Evolutionary conservation across 2,329 filamentous ascomycete species (phyloP).

Genomic region (Boeremia lycopersici): DNA sequence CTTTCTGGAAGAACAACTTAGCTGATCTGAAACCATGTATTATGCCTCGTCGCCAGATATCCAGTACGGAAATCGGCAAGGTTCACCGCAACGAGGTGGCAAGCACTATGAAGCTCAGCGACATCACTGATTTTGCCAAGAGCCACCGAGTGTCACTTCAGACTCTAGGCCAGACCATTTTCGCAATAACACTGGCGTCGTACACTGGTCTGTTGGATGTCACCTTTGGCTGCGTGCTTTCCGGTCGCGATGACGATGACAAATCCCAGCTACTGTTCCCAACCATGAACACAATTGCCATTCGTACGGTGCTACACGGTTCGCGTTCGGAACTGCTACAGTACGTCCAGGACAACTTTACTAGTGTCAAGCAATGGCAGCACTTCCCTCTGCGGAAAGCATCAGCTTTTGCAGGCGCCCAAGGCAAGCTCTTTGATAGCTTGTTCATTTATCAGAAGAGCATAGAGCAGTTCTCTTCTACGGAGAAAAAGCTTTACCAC

Average conservation of each 20-base stretch:
- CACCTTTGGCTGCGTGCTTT: constrained; percentile 81
- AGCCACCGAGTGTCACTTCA: constrained; percentile 73
- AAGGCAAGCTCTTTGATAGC: constrained; percentile 64
- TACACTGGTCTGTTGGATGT: constrained; percentile 71
- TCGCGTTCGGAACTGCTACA: constrained; percentile 67
- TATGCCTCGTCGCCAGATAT: constrained; percentile 44
- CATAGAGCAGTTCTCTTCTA: constrained; percentile 52
- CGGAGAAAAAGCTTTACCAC: constrained; percentile 59
- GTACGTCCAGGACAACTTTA: constrained; percentile 75
- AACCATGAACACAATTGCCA: constrained; percentile 86
- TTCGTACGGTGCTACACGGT: constrained; percentile 76
- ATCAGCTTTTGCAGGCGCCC: constrained; percentile 57
- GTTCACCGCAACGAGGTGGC: constrained; percentile 54
- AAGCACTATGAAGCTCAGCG: constrained; percentile 51
- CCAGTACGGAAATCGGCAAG: constrained; percentile 12
- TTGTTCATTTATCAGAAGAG: constrained; percentile 69
- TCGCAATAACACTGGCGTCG: constrained; percentile 72
- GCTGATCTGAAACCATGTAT: constrained; percentile 53
- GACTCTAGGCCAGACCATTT: constrained; percentile 75
- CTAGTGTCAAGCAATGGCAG: constrained; percentile 71
- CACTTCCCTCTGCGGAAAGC: constrained; percentile 77
- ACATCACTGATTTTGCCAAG: constrained; percentile 67
- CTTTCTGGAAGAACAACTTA: constrained; percentile 77
- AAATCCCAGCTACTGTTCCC: constrained; percentile 77
- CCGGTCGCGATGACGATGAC: constrained; percentile 78